phyloP scores from a whole-genome alignment of 1,139 yeast genomes.

The Hyphopichia khmerensis region DNA sequence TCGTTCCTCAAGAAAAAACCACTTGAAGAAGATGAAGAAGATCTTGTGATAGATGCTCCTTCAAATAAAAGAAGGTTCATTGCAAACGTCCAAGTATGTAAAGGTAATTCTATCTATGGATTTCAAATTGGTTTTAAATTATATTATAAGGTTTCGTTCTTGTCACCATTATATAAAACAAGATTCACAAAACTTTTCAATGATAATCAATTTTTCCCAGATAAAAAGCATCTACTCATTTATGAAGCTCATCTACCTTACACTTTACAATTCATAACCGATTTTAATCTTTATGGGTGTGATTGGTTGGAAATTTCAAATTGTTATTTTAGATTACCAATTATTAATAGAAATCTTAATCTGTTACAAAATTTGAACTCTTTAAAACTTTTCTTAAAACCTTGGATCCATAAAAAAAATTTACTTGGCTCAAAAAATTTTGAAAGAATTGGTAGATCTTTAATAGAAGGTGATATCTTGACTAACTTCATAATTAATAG shows the following conservation, averaged over 20 bases:
- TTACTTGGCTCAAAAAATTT: conserved; percentile 23
- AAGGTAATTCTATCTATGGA: conserved; percentile 84
- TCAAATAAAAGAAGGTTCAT: conserved; percentile 39
- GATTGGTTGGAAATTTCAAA: conserved; percentile 57
- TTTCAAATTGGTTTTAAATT: conserved; percentile 62
- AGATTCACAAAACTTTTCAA: conserved; percentile 62
- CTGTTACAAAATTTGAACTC: not conserved
- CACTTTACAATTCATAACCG: conserved; percentile 73
- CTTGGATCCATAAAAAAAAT: conserved; percentile 20
- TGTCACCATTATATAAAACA: conserved; percentile 61
- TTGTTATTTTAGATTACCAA: conserved; percentile 41
- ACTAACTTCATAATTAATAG: conserved; percentile 63
- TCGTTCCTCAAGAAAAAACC: conserved; percentile 14
- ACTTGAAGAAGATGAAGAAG: conserved; percentile 6
- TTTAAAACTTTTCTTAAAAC: conserved; percentile 16
- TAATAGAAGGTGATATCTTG: conserved; percentile 68
- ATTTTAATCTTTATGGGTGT: conserved; percentile 83
- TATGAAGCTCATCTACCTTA: conserved; percentile 84
- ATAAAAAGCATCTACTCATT: conserved; percentile 10
- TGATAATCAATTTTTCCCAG: conserved; percentile 39
- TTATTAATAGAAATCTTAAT: conserved; percentile 14
- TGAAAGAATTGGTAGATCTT: conserved; percentile 57
- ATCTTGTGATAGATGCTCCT: not conserved
- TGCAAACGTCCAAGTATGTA: conserved; percentile 67
- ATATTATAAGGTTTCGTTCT: conserved; percentile 65